A percentile compares a stretch with the other conserved stretches of the same genome.
Conservation (phyloP, 169 alveolate species). For the Babesia bovis region DNA sequence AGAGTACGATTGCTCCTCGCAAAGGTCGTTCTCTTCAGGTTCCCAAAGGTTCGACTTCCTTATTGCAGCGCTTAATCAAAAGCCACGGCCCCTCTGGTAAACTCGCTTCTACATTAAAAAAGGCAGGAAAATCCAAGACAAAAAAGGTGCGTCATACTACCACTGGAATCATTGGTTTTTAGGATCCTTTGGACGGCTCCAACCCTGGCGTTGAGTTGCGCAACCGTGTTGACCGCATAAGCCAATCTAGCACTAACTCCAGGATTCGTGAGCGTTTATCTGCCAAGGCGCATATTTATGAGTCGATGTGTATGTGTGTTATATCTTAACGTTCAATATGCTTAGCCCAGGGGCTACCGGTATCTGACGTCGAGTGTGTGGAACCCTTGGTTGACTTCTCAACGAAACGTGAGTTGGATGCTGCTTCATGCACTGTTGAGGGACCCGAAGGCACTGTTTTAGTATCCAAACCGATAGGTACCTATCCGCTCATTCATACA, state of each 20-base stretch:
- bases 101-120: neutral
- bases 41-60: slow-evolving; percentile 54
- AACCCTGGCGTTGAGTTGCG: slow-evolving; percentile 71
- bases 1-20: slow-evolving; percentile 64
- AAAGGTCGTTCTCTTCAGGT: slow-evolving; percentile 46
- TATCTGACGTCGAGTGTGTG: slow-evolving; percentile 16
- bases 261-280: slow-evolving; percentile 41
- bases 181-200: slow-evolving; percentile 43
- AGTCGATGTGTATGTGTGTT: slow-evolving; percentile 35
- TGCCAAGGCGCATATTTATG: slow-evolving; percentile 50
- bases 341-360: too few relatives aligned
- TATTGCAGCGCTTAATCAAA: slow-evolving; percentile 32
- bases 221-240: slow-evolving; percentile 52
- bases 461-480: neutral
- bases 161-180: too few relatives aligned
- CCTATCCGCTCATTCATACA: neutral
- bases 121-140: neutral
- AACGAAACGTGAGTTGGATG: slow-evolving; percentile 41
- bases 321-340: too few relatives aligned
- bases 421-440: slow-evolving; percentile 25
- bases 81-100: slow-evolving; percentile 28
- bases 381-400: slow-evolving; percentile 54
- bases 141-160: neutral
- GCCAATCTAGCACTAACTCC: slow-evolving; percentile 9
- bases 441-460: neutral